Percentiles rank a stretch among this genome's conserved stretches.
Evolutionary conservation across 2,329 filamentous ascomycete species (phyloP).

Genomic region (Colletotrichum musae): DNA sequence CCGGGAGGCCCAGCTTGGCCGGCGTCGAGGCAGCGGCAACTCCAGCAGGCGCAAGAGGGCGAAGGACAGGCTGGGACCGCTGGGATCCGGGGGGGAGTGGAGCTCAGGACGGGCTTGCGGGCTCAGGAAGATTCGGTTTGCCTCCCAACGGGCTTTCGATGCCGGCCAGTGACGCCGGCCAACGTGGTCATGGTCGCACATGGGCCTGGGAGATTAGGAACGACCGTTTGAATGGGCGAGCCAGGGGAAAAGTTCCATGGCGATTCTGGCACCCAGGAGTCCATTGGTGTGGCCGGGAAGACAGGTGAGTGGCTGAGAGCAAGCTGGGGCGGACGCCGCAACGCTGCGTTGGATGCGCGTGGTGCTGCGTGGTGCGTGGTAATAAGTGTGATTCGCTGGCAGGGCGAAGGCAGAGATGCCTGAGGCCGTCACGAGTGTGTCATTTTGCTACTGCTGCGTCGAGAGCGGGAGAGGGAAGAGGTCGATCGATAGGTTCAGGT

Average conservation of each 20-base stretch:
- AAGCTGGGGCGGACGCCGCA: constrained; percentile 24
- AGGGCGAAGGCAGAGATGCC: constrained; percentile 37
- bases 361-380: constrained; percentile 1
- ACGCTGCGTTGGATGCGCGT: constrained; percentile 37
- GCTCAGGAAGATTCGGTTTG: constrained; percentile 30
- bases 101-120: constrained; percentile 6
- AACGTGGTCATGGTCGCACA: constrained; percentile 42
- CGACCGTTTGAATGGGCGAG: constrained; percentile 39
- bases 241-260: constrained; percentile 26
- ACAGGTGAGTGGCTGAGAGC: constrained; percentile 21
- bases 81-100: constrained; percentile 14
- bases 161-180: constrained; percentile 38
- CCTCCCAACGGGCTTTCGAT: constrained; percentile 21
- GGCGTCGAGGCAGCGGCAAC: constrained; percentile 22
- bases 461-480: neutral
- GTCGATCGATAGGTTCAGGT: constrained; percentile 1
- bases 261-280: constrained; percentile 8
- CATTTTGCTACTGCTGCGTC: constrained; percentile 14
- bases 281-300: neutral
- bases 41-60: constrained; percentile 12
- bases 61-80: constrained; percentile 27
- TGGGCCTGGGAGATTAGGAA: constrained; percentile 39
- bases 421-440: constrained; percentile 30
- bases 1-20: constrained; percentile 5
- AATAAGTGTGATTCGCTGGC: constrained; percentile 29